Evolutionary conservation across 352 stramenopile species (phyloP).

Genomic region (Phytophthora fragariaefolia): DNA sequence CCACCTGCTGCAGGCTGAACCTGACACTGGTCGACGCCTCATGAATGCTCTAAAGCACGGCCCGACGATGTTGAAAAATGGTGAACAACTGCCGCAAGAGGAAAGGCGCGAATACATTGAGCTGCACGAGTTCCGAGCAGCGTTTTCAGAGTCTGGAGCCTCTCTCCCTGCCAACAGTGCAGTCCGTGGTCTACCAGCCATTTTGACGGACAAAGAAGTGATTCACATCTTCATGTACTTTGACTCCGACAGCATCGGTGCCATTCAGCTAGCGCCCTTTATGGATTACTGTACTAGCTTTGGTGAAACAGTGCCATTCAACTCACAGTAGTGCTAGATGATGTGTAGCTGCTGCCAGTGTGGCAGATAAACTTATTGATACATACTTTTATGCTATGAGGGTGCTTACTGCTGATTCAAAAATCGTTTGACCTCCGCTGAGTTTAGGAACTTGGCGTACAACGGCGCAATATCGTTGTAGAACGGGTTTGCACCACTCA

Average conservation of each 20-base stretch:
- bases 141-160: conserved; percentile 23
- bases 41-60: conserved; percentile 24
- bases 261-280: conserved; percentile 51
- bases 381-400: not conserved
- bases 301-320: conserved; percentile 29
- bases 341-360: not conserved
- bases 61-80: conserved; percentile 4
- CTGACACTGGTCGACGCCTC: conserved; percentile 34
- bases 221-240: conserved; percentile 88
- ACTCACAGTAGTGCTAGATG: conserved; percentile 9
- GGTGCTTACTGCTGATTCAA: conserved; percentile 47
- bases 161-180: conserved; percentile 10
- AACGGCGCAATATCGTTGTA: conserved; percentile 79
- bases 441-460: conserved; percentile 79
- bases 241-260: conserved; percentile 67
- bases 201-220: conserved; percentile 55
- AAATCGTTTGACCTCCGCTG: conserved; percentile 65
- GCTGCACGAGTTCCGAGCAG: conserved; percentile 52
- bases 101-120: conserved; percentile 47
- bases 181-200: conserved; percentile 14
- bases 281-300: conserved; percentile 46
- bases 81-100: conserved; percentile 25
- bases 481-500: conserved; percentile 56
- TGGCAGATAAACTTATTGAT: conserved; percentile 6
- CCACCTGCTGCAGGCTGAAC: conserved; percentile 25